Percentiles rank a stretch among this genome's conserved stretches.
These are phyloP conservation scores for Heliamphora exappendiculata DNA, from an alignment of 148 eudicot species.

Conservation along the genomic window DNA sequence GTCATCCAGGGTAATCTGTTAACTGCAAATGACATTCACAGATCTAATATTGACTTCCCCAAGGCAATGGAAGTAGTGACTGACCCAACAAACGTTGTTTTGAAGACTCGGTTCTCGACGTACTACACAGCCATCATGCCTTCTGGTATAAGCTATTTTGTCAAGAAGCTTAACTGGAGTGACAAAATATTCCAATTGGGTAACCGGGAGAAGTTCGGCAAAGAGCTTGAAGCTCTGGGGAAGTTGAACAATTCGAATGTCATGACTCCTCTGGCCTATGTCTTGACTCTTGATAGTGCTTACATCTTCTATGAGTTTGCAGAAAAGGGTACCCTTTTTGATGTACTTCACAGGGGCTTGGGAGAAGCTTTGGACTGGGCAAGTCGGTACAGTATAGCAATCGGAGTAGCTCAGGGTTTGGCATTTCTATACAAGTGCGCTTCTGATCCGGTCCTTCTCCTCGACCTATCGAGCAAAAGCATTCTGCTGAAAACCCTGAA, in stretches of 20 bases:
- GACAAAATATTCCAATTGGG: slow-evolving; percentile 52
- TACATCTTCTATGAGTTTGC: slow-evolving; percentile 64
- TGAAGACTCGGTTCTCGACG: slow-evolving; percentile 54
- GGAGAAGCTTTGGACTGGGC: slow-evolving; percentile 62
- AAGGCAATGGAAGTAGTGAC: slow-evolving; percentile 60
- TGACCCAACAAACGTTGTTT: slow-evolving; percentile 31
- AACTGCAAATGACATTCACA: slow-evolving; percentile 48
- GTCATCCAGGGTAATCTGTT: slow-evolving; percentile 35
- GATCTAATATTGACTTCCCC: slow-evolving; percentile 58
- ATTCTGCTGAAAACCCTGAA: slow-evolving; percentile 57
- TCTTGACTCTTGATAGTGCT: slow-evolving; percentile 49
- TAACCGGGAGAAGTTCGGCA: slow-evolving; percentile 44
- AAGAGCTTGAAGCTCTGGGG: slow-evolving; percentile 56
- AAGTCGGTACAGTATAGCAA: slow-evolving; percentile 71
- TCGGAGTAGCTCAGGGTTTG: slow-evolving; percentile 78
- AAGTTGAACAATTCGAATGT: slow-evolving; percentile 68
- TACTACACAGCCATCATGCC: slow-evolving; percentile 74
- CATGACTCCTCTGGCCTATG: slow-evolving; percentile 80
- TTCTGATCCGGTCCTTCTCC: slow-evolving; percentile 57
- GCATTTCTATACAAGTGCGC: slow-evolving; percentile 69
- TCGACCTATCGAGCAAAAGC: slow-evolving; percentile 62
- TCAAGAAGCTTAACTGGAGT: slow-evolving; percentile 72
- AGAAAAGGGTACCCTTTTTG: slow-evolving; percentile 56
- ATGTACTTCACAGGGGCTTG: slow-evolving; percentile 44
- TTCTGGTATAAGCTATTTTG: slow-evolving; percentile 54